Conservation (phyloP, 192 early-diverging fungal species). For the Backusella morwellensis region DNA sequence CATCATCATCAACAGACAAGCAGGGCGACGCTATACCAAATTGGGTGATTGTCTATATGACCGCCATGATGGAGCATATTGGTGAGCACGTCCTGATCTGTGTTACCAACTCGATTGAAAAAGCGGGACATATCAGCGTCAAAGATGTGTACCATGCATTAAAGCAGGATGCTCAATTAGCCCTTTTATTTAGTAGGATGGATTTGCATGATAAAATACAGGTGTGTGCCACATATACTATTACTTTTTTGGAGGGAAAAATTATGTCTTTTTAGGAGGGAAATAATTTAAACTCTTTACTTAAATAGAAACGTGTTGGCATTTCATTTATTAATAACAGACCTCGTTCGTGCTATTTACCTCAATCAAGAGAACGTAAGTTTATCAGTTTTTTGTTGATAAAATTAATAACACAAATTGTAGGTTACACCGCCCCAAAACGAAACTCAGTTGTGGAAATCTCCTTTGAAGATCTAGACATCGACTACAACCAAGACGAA, state of each 20-base stretch:
- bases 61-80: conserved; percentile 56
- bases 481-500: conserved; percentile 4
- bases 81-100: conserved; percentile 51
- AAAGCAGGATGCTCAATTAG: conserved; percentile 51
- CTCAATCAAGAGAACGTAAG: conserved; percentile 7
- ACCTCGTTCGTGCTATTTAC: conserved; percentile 2
- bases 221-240: conserved; percentile 7
- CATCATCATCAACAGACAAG: conserved; percentile 26
- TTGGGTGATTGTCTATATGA: conserved; percentile 52
- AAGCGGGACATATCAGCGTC: conserved; percentile 45
- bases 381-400: neutral
- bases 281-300: neutral
- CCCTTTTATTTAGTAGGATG: conserved; percentile 47
- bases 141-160: conserved; percentile 50
- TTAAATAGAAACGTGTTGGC: conserved; percentile 17
- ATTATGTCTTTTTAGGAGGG: neutral
- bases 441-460: conserved; percentile 20
- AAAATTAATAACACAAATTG: neutral
- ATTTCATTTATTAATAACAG: neutral
- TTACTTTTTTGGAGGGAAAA: neutral
- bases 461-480: conserved; percentile 28
- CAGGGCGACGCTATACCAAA: neutral
- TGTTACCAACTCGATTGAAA: conserved; percentile 41
- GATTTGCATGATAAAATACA: conserved; percentile 33
- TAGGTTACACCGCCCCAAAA: neutral